A percentile compares a stretch with the other conserved stretches of the same genome.
Conservation (phyloP, 495 filamentous ascomycete genomes). For the Xylaria sp. region DNA sequence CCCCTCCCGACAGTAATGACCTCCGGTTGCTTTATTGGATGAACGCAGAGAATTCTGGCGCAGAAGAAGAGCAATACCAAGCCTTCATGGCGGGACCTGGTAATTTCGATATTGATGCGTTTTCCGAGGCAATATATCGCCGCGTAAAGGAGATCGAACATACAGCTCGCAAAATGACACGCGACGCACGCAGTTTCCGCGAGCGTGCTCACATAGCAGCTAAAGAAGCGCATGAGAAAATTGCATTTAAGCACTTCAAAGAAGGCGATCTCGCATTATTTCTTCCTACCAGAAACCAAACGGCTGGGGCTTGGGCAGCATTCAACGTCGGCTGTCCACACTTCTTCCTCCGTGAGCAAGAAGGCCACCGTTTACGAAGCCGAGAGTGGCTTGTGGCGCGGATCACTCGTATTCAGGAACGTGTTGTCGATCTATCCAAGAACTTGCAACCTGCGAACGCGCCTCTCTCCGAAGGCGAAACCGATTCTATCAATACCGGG, state of each 20-base stretch:
- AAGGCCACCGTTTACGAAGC: constrained; percentile 78
- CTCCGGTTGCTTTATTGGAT: constrained; percentile 79
- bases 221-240: constrained; percentile 92
- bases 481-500: constrained; percentile 57
- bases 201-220: constrained; percentile 86
- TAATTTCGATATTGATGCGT: constrained; percentile 80
- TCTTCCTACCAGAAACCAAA: constrained; percentile 91
- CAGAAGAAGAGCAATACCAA: constrained; percentile 73
- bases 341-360: constrained; percentile 94
- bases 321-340: constrained; percentile 98
- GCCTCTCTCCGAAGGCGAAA: constrained; percentile 40
- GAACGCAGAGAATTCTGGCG: constrained; percentile 66
- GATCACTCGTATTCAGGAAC: constrained; percentile 89
- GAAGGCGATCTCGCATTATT: constrained; percentile 96
- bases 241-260: constrained; percentile 96
- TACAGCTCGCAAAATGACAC: constrained; percentile 87
- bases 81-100: constrained; percentile 72
- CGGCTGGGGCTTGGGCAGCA: constrained; percentile 93
- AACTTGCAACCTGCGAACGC: constrained; percentile 49
- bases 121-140: constrained; percentile 81
- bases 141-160: constrained; percentile 89
- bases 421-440: constrained; percentile 90
- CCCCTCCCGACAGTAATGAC: constrained; percentile 60
- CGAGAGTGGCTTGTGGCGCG: constrained; percentile 95
- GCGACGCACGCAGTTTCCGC: constrained; percentile 83